Conservation (phyloP, 73 alveolate species). For the Tetrahymena elliotti region DNA sequence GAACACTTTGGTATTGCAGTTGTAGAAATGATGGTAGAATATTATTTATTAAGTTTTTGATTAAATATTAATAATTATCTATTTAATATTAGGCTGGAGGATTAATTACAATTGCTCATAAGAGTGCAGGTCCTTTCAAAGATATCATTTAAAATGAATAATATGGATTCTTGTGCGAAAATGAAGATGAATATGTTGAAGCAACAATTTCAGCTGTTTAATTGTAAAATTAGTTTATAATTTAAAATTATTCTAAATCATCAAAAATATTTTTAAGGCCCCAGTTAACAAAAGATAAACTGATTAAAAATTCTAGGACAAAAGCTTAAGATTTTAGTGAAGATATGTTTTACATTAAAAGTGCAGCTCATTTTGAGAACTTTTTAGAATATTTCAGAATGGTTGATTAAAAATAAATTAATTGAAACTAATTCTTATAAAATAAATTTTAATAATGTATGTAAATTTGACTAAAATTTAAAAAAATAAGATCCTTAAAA, state of each 20-base stretch:
- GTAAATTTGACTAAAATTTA: neutral
- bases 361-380: neutral
- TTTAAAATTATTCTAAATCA: neutral
- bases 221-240: neutral
- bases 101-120: constrained; percentile 78
- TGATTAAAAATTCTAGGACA: neutral
- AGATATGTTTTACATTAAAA: neutral
- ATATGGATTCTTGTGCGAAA: constrained; percentile 65
- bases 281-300: neutral
- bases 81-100: constrained; percentile 67
- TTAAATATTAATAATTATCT: neutral
- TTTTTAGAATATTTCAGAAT: neutral
- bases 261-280: neutral
- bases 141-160: constrained; percentile 56
- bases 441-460: no score
- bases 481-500: neutral
- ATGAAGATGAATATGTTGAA: constrained; percentile 59
- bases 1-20: constrained; percentile 89
- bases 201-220: neutral
- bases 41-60: neutral
- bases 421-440: neutral
- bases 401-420: neutral
- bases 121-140: constrained; percentile 79
- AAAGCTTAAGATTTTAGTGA: neutral
- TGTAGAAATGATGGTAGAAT: constrained; percentile 63